Conservation (phyloP, 2,329 filamentous ascomycete genomes). For the Verticillium nonalfalfae region DNA sequence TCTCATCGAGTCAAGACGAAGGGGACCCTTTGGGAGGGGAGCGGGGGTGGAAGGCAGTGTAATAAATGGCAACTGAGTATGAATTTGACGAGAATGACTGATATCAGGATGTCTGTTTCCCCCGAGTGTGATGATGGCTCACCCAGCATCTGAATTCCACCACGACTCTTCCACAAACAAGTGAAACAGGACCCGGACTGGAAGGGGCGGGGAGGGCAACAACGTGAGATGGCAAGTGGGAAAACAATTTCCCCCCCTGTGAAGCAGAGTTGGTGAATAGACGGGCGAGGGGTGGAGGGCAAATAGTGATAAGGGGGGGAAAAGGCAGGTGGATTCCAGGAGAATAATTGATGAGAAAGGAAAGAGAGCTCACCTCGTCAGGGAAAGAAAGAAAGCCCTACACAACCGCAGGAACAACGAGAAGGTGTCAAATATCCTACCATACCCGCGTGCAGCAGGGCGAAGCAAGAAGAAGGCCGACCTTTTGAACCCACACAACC, state of each 20-base stretch:
- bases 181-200: background rate
- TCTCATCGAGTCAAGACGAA: background rate
- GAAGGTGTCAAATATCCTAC: background rate
- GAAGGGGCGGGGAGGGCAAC: background rate
- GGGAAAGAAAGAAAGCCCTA: background rate
- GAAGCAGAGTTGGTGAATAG: too few species aligned
- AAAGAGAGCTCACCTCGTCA: background rate
- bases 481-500: background rate
- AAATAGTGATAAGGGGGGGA: too few species aligned
- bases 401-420: background rate
- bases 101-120: background rate
- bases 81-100: background rate
- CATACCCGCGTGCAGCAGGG: background rate
- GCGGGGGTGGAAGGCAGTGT: background rate
- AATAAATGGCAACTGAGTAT: background rate
- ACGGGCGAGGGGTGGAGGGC: too few species aligned
- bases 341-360: background rate
- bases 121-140: background rate
- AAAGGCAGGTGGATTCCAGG: background rate
- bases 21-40: background rate
- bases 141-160: background rate
- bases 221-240: too few species aligned
- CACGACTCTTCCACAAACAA: background rate
- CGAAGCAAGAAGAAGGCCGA: background rate
- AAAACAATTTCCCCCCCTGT: too few species aligned